Conservation (phyloP, 331 rosid genomes). For the Spiraea crenata region DNA sequence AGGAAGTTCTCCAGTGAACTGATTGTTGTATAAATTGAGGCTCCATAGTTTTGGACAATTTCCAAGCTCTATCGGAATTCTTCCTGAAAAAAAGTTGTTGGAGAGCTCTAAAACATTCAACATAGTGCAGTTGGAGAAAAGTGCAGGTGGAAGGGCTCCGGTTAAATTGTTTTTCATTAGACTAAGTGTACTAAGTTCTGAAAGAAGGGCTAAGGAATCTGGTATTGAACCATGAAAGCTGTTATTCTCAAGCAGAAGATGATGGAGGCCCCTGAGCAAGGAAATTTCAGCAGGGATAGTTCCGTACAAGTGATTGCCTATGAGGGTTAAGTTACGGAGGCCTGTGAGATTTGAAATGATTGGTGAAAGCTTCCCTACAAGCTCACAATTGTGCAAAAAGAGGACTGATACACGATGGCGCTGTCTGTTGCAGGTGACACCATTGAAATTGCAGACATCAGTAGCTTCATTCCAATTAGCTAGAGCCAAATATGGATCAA, state of each 20-base stretch:
- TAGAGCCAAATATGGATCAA: conserved; percentile 48
- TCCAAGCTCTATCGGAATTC: conserved; percentile 59
- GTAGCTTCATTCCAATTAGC: conserved; percentile 50
- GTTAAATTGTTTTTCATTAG: conserved; percentile 33
- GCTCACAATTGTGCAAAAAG: conserved; percentile 22
- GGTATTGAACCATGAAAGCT: conserved; percentile 52
- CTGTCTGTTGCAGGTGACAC: conserved; percentile 45
- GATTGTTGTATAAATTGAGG: conserved; percentile 58
- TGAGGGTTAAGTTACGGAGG: conserved; percentile 36
- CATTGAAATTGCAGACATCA: conserved; percentile 57
- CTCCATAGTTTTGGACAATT: conserved; percentile 49
- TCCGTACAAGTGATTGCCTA: conserved; percentile 41
- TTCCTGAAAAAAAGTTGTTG: conserved; percentile 46
- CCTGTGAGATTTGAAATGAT: conserved; percentile 65
- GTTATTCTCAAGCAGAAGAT: conserved; percentile 40
- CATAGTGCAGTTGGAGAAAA: conserved; percentile 57
- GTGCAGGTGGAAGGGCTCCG: conserved; percentile 47
- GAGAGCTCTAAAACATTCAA: conserved; percentile 47
- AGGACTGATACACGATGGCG: conserved; percentile 46
- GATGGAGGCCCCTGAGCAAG: conserved; percentile 39
- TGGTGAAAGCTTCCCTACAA: conserved; percentile 56
- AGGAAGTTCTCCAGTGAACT: conserved; percentile 57
- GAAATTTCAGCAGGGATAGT: conserved; percentile 46
- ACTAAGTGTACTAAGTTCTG: conserved; percentile 32
- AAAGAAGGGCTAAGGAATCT: conserved; percentile 40